Evolutionary conservation across 768 basidiomycete genomes (phyloP).

Genomic region (Tulasnella sp.): DNA sequence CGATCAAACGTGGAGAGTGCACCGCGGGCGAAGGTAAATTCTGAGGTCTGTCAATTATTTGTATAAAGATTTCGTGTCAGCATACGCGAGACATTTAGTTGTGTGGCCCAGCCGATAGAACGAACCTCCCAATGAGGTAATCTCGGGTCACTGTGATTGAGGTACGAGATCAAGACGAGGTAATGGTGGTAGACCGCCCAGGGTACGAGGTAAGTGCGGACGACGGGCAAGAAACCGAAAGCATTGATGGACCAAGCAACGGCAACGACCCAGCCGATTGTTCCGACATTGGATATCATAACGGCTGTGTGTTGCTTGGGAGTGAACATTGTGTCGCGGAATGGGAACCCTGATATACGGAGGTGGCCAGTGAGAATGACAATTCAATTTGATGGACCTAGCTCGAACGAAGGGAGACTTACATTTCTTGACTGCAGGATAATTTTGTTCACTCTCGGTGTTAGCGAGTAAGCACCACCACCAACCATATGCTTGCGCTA

Average conservation of each 20-base stretch:
- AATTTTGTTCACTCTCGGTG: conserved; percentile 73
- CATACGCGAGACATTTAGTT: too few species aligned
- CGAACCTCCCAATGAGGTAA: conserved; percentile 33
- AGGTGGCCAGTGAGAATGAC: too few species aligned
- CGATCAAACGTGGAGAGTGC: conserved; percentile 58
- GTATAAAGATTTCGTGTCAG: too few species aligned
- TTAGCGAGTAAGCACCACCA: conserved; percentile 72
- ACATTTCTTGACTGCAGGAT: conserved; percentile 75
- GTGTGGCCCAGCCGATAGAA: too few species aligned
- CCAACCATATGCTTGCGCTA: conserved; percentile 67
- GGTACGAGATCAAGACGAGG: conserved; percentile 33
- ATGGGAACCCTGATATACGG: conserved; percentile 68
- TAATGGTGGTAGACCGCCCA: conserved; percentile 34
- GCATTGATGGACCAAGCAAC: conserved; percentile 27
- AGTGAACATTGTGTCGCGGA: conserved; percentile 38
- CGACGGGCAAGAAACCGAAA: conserved; percentile 28
- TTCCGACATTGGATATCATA: conserved; percentile 33
- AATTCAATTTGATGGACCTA: too few species aligned
- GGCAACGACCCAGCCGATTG: conserved; percentile 26
- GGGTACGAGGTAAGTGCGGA: conserved; percentile 31
- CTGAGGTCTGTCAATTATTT: conserved; percentile 63
- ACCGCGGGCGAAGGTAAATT: conserved; percentile 90
- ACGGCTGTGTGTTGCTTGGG: conserved; percentile 23
- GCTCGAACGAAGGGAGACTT: conserved; percentile 26
- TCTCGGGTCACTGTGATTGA: conserved; percentile 37